Conservation (phyloP, 208 protist species). For the Wallacemonas sp. region DNA sequence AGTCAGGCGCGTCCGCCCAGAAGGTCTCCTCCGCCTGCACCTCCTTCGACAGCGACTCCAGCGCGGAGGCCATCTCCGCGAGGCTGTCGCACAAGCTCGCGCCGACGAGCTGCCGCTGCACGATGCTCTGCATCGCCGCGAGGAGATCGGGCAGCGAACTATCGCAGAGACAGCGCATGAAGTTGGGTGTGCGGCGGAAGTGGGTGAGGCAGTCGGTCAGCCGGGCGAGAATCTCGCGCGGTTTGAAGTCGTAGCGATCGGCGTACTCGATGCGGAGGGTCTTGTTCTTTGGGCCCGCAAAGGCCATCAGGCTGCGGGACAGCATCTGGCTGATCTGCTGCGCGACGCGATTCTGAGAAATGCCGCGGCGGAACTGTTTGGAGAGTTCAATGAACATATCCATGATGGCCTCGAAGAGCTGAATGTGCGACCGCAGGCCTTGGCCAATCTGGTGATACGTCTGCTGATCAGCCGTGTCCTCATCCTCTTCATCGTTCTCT, state of each 20-base stretch:
- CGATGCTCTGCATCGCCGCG: constrained; percentile 54
- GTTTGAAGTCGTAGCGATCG: constrained; percentile 76
- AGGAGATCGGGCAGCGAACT: constrained; percentile 60
- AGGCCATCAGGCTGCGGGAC: constrained; percentile 74
- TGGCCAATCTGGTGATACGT: constrained; percentile 86
- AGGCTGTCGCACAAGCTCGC: constrained; percentile 66
- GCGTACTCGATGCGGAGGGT: constrained; percentile 81
- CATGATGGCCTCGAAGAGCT: constrained; percentile 79
- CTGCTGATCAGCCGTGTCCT: constrained; percentile 34
- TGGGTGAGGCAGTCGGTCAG: constrained; percentile 83
- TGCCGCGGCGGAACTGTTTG: constrained; percentile 70
- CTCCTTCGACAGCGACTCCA: constrained; percentile 49
- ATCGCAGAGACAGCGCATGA: constrained; percentile 75
- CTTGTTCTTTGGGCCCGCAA: constrained; percentile 75
- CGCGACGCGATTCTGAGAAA: constrained; percentile 88
- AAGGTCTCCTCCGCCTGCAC: constrained; percentile 76
- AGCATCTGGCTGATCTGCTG: constrained; percentile 90
- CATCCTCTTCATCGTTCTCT: constrained; percentile 41
- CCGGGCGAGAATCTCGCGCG: constrained; percentile 72
- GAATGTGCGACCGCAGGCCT: constrained; percentile 58
- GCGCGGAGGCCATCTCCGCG: constrained; percentile 52
- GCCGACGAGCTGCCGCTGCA: constrained; percentile 65
- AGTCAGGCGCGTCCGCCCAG: constrained; percentile 89
- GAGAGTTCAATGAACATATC: constrained; percentile 88
- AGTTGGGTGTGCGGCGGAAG: constrained; percentile 70